Conservation (phyloP, 2,329 filamentous ascomycete genomes). For the Calonectria pteridis region DNA sequence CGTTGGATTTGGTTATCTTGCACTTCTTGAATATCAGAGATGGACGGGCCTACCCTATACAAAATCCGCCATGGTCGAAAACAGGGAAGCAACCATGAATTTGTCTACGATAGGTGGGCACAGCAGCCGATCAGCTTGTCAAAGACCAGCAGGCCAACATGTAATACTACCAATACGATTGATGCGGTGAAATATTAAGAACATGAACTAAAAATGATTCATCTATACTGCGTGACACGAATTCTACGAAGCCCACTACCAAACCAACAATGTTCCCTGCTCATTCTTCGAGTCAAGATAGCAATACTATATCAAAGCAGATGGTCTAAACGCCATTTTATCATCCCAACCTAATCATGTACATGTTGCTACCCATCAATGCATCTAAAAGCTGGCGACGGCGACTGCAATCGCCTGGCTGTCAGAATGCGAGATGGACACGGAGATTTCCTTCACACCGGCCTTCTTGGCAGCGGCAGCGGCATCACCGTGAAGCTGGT, state of each 20-base stretch:
- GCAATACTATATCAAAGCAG: slow-evolving; percentile 37
- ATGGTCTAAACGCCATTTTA: slow-evolving; percentile 43
- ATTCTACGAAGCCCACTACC: slow-evolving; percentile 30
- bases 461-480: slow-evolving; percentile 85
- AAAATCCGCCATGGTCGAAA: not conserved
- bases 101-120: not conserved
- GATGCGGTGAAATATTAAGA: not conserved
- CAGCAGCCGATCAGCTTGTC: not conserved
- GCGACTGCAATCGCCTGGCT: slow-evolving; percentile 95
- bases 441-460: slow-evolving; percentile 87
- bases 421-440: slow-evolving; percentile 97
- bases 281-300: slow-evolving; percentile 31
- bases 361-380: slow-evolving; percentile 24
- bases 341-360: slow-evolving; percentile 36
- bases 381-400: slow-evolving; percentile 78
- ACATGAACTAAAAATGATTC: slow-evolving; percentile 26
- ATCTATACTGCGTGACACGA: slow-evolving; percentile 42
- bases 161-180: not conserved
- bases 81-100: not conserved
- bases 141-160: not conserved
- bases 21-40: not conserved
- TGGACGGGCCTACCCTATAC: not conserved
- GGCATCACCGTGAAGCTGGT: slow-evolving; percentile 87
- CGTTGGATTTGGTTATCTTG: not conserved
- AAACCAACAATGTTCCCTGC: slow-evolving; percentile 19